phyloP scores from a whole-genome alignment of 345 rosid species.

The Punica granatum region DNA sequence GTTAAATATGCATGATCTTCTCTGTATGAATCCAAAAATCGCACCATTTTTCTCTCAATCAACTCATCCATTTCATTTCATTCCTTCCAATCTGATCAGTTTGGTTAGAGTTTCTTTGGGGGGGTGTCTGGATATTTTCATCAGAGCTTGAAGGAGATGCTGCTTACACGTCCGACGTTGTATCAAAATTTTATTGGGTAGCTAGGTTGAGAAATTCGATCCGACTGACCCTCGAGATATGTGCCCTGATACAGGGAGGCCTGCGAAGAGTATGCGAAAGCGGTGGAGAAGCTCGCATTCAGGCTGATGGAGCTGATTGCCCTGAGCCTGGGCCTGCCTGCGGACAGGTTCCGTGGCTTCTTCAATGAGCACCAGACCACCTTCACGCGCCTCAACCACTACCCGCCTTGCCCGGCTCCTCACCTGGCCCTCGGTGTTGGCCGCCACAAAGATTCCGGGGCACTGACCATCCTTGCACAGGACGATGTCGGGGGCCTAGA shows the following conservation, averaged over 20 bases:
- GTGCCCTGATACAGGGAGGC: conserved; percentile 8
- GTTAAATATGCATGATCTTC: no score
- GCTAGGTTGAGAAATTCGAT: background rate
- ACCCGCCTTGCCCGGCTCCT: conserved; percentile 27
- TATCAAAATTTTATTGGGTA: background rate
- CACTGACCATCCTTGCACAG: conserved; percentile 23
- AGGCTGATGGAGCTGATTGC: conserved; percentile 27
- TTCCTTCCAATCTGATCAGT: no score
- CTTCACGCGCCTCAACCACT: conserved; percentile 24
- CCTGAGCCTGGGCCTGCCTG: conserved; percentile 26
- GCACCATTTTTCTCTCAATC: no score
- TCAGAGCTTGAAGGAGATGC: no score
- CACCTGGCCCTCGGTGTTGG: conserved; percentile 26
- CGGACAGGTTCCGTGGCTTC: conserved; percentile 16
- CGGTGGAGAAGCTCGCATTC: conserved; percentile 15
- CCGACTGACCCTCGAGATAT: background rate
- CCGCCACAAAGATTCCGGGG: conserved; percentile 25
- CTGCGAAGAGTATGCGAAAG: conserved; percentile 23
- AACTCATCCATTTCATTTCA: no score
- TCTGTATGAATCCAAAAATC: no score
- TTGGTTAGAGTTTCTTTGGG: no score
- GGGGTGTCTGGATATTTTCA: no score
- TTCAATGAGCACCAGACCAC: conserved; percentile 34
- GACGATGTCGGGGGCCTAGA: conserved; percentile 33
- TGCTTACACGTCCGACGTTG: no score